phyloP scores from a whole-genome alignment of 2,329 filamentous ascomycete species.

The Phyllosticta ampelicida region DNA sequence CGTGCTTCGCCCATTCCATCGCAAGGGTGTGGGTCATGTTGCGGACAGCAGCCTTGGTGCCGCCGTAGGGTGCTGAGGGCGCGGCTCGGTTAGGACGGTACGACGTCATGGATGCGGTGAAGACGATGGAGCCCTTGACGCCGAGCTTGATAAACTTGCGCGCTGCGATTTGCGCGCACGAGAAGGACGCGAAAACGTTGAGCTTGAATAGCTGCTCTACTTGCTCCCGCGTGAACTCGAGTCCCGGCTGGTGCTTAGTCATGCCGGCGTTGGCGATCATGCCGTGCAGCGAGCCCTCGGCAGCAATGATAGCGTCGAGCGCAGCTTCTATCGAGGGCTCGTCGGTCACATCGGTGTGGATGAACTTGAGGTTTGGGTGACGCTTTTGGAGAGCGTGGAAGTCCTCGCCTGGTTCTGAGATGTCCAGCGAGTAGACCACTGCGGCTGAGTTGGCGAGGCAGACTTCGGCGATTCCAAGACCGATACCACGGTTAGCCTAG shows the following conservation, averaged over 20 bases:
- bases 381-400: conserved; percentile 28
- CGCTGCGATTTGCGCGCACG: conserved; percentile 37
- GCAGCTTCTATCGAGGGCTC: conserved; percentile 32
- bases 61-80: conserved; percentile 39
- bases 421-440: conserved; percentile 32
- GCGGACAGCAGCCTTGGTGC: conserved; percentile 32
- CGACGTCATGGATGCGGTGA: conserved; percentile 39
- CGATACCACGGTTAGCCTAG: conserved; percentile 24
- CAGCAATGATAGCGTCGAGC: conserved; percentile 31
- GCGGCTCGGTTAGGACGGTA: conserved; percentile 41
- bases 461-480: conserved; percentile 23
- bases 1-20: conserved; percentile 24
- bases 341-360: conserved; percentile 37
- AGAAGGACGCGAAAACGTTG: conserved; percentile 38
- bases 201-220: conserved; percentile 35
- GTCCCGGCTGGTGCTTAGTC: conserved; percentile 37
- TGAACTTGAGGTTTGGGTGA: conserved; percentile 34
- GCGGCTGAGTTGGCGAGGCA: conserved; percentile 36
- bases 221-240: conserved; percentile 32
- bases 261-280: conserved; percentile 33
- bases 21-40: conserved; percentile 33
- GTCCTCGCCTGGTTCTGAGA: conserved; percentile 27
- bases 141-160: conserved; percentile 35
- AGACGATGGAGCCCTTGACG: conserved; percentile 29
- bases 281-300: conserved; percentile 34